Percentiles rank a stretch among this genome's conserved stretches.
phyloP scores from a whole-genome alignment of 2,329 filamentous ascomycete species.

The Epichloe brachyelytri region DNA sequence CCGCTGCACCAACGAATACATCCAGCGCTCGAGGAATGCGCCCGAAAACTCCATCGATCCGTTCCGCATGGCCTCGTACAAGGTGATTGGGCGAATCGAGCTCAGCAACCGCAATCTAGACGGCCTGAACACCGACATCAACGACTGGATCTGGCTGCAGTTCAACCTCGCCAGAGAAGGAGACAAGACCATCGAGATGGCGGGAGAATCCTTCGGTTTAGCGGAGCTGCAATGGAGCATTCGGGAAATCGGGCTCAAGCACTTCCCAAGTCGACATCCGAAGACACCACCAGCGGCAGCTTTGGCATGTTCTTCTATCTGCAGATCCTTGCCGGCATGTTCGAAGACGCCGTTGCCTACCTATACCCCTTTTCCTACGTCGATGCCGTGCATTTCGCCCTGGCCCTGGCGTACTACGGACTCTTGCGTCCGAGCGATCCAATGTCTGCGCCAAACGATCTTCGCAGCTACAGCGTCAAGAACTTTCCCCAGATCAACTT shows the following conservation, averaged over 20 bases:
- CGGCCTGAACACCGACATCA: constrained; percentile 49
- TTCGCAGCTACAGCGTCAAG: constrained; percentile 52
- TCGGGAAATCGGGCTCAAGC: constrained; percentile 75
- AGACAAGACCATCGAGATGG: constrained; percentile 49
- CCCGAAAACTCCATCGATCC: constrained; percentile 83
- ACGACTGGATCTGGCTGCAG: constrained; percentile 62
- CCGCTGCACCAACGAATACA: constrained; percentile 81
- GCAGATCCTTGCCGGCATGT: constrained; percentile 81
- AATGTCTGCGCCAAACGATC: constrained; percentile 57
- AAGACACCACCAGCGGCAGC: constrained; percentile 59
- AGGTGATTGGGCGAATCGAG: constrained; percentile 77
- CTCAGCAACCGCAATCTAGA: constrained; percentile 51
- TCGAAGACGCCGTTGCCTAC: constrained; percentile 84
- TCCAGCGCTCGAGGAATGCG: constrained; percentile 69
- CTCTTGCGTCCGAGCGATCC: constrained; percentile 79
- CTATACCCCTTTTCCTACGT: constrained; percentile 86
- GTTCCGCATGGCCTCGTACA: constrained; percentile 95
- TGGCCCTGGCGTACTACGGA: constrained; percentile 80
- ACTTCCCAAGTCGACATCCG: constrained; percentile 74
- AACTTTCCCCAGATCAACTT: constrained; percentile 81
- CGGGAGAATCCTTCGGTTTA: constrained; percentile 52
- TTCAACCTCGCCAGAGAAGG: constrained; percentile 56
- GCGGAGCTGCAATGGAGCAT: constrained; percentile 66
- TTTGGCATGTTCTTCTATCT: constrained; percentile 91
- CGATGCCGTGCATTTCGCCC: constrained; percentile 87